Evolutionary conservation across 2,329 filamentous ascomycete genomes (phyloP).

Genomic region (Eutypella sp.): DNA sequence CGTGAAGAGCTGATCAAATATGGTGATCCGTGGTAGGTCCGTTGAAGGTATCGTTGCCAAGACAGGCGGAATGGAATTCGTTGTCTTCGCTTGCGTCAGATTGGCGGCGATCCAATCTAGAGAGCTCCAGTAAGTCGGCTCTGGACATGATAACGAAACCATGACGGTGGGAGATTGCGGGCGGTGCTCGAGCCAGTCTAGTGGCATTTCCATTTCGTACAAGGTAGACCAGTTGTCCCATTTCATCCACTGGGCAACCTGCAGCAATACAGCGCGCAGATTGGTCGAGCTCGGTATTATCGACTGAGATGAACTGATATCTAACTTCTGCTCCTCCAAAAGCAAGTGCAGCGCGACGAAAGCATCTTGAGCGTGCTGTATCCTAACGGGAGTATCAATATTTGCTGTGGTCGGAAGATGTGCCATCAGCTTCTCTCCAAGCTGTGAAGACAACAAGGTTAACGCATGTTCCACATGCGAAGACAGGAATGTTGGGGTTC

Average conservation of each 20-base stretch:
- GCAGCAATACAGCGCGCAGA: slow-evolving; percentile 70
- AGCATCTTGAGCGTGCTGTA: slow-evolving; percentile 59
- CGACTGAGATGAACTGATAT: slow-evolving; percentile 48
- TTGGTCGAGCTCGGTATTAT: slow-evolving; percentile 40
- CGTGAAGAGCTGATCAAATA: slow-evolving; percentile 64
- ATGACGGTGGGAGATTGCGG: slow-evolving; percentile 3
- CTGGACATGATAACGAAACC: slow-evolving; percentile 10
- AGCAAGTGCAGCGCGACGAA: slow-evolving; percentile 77
- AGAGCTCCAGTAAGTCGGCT: slow-evolving; percentile 33
- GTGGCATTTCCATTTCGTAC: slow-evolving; percentile 51
- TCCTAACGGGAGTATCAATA: slow-evolving; percentile 50
- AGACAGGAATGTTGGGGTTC: slow-evolving; percentile 38
- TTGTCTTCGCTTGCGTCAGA: slow-evolving; percentile 28
- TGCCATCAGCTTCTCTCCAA: slow-evolving; percentile 54
- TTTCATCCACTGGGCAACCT: slow-evolving; percentile 76
- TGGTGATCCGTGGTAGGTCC: slow-evolving; percentile 61
- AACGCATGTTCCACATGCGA: slow-evolving; percentile 54
- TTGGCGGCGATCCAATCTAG: slow-evolving; percentile 49
- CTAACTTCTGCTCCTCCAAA: slow-evolving; percentile 84
- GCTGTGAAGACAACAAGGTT: slow-evolving; percentile 57
- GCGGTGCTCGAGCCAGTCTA: slow-evolving; percentile 30
- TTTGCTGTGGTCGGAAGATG: slow-evolving; percentile 60
- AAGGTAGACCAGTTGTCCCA: slow-evolving; percentile 51
- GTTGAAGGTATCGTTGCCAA: slow-evolving; percentile 19
- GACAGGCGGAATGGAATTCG: slow-evolving; percentile 14